Base-by-base conservation (phyloP, 306 rosid species). In the Ceratonia siliqua region DNA sequence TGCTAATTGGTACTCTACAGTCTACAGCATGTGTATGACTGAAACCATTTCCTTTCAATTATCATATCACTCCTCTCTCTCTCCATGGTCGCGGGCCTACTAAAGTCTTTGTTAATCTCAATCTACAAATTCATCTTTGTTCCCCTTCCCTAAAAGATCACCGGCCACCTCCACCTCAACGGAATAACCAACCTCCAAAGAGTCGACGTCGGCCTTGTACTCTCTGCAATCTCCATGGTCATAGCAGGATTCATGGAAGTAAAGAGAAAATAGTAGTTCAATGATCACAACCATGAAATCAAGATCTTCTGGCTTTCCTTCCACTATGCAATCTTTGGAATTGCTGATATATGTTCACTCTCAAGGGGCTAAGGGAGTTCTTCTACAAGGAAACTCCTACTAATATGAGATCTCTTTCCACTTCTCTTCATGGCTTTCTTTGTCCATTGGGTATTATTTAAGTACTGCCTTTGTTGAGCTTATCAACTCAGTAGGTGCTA, bases 311-410 rank as follows among this genome's bases (percentile, higher is more conserved):
- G 92, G 92, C 90, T 83, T 14, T 77, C 90, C 2, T 83, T 81
- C 30, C 92, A 83, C 2, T 88, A 85, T 36, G 87, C 90, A n/a
- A 79, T 85, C 1, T 88, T 85, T 49, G 92, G 92, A 0, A 71
- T 88, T 12, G 92, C 90, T 0, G 92, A 88, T 70, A n/a, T n/a
- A 83, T 85, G 92, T 85, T 85, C 65, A 85, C 92, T 30, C 39
- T 85, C 0, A 83, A 83, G 8, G 92, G 92, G 6, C 38, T 88
- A 28, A 54, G 83, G 78, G 90, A 83, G 79, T 85, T 85, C 58
- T 88, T 88, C 77, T 88, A 88, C 61, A 82, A 36, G 33, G 92
- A 85, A 78, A 85, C 90, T 3, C 90, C 92, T 11, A 17, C 54
- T n/a, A 85, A 85, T 8, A 86, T 88, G 90, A 50, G 81, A 3